Conservation (phyloP, 2,329 filamentous ascomycete species). For the Claviceps capensis region DNA sequence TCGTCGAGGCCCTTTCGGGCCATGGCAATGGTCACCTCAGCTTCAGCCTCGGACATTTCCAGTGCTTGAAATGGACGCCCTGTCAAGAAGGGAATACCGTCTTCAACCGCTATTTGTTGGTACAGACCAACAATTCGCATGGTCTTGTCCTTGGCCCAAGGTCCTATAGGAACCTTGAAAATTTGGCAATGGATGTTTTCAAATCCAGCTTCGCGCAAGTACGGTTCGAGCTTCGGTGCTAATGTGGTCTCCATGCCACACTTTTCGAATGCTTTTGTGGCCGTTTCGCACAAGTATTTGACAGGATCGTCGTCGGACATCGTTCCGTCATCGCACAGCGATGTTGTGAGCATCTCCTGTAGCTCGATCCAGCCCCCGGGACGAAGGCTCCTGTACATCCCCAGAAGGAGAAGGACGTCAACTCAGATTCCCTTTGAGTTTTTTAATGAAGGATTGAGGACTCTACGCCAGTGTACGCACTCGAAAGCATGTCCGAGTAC, state of each 20-base stretch:
- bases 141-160: constrained; percentile 21
- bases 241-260: constrained; percentile 10
- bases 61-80: constrained; percentile 19
- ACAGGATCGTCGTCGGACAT: constrained; percentile 9
- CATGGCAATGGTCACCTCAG: constrained; percentile 15
- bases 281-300: constrained; percentile 5
- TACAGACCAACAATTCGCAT: constrained; percentile 23
- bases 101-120: constrained; percentile 22
- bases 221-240: constrained; percentile 8
- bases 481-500: constrained; percentile 9
- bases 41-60: constrained; percentile 15
- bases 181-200: constrained; percentile 18
- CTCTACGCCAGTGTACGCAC: constrained; percentile 5
- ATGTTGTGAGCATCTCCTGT: constrained; percentile 21
- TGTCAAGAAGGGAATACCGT: constrained; percentile 22
- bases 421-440: neutral
- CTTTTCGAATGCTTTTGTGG: constrained; percentile 6
- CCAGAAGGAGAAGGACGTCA: neutral
- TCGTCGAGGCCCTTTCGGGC: constrained; percentile 16
- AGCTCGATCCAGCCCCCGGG: constrained; percentile 33
- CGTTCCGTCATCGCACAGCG: constrained; percentile 23
- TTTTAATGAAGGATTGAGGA: no score
- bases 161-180: constrained; percentile 23
- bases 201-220: constrained; percentile 9
- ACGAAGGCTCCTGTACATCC: constrained; percentile 12